These are phyloP conservation scores for Dipodascopsis uninucleata DNA, from an alignment of 805 yeast species.

Conservation along the genomic window DNA sequence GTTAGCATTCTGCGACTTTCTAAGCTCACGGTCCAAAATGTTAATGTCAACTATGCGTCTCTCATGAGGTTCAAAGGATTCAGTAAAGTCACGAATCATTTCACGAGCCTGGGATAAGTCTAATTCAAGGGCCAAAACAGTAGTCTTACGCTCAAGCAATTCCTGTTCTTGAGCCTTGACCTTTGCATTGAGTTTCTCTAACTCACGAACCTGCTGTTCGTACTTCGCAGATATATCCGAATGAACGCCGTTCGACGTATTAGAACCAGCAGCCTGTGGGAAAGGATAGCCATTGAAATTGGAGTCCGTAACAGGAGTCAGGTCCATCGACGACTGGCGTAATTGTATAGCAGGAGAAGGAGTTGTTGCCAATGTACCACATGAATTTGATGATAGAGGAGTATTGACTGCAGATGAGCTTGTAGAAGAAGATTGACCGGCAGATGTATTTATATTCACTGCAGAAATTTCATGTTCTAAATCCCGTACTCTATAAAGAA, in stretches of 20 bases:
- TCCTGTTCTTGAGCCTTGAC: slow-evolving; percentile 25
- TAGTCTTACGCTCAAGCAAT: slow-evolving; percentile 14
- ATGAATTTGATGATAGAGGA: neutral
- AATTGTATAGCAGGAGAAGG: slow-evolving; percentile 4
- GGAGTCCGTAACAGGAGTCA: slow-evolving; percentile 3
- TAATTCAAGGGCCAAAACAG: slow-evolving; percentile 22
- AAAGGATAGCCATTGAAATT: too few species aligned
- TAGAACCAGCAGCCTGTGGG: neutral
- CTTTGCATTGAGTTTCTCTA: slow-evolving; percentile 19
- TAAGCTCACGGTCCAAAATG: slow-evolving; percentile 35
- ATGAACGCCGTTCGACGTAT: neutral
- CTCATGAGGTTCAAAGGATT: slow-evolving; percentile 24
- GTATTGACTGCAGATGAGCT: slow-evolving; percentile 1
- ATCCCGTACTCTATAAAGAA: slow-evolving; percentile 25
- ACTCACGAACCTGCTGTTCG: slow-evolving; percentile 15
- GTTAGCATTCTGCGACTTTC: slow-evolving; percentile 51
- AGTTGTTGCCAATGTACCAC: neutral
- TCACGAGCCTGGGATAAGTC: slow-evolving; percentile 27
- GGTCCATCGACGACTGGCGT: slow-evolving; percentile 2
- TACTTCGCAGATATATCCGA: slow-evolving; percentile 5
- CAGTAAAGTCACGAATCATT: slow-evolving; percentile 18
- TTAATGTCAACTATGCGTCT: slow-evolving; percentile 20
- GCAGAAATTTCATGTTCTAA: slow-evolving; percentile 13
- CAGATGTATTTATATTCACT: neutral
- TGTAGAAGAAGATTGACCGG: slow-evolving; percentile 3